Conservation (phyloP, 2,329 filamentous ascomycete species). For the Trichophyton schoenleinii region DNA sequence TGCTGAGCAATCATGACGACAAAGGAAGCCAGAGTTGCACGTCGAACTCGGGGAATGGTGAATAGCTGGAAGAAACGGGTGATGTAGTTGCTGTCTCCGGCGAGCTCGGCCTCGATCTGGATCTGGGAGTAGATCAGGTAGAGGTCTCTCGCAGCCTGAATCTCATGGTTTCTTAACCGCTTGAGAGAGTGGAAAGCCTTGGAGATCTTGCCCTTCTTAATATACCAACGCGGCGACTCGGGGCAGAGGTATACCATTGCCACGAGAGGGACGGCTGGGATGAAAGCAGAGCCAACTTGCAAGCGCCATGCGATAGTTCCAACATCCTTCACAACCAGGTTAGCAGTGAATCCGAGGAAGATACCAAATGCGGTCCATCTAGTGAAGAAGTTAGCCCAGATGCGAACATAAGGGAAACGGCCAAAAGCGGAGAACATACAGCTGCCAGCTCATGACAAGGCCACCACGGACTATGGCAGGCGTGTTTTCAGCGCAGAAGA, state of each 20-base stretch:
- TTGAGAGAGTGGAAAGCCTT: conserved; percentile 50
- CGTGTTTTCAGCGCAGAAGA: conserved; percentile 45
- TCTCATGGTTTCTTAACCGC: conserved; percentile 43
- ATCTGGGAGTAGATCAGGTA: conserved; percentile 48
- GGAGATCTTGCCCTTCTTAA: conserved; percentile 52
- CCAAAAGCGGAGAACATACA: conserved; percentile 21
- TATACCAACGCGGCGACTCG: conserved; percentile 53
- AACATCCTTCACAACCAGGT: conserved; percentile 49
- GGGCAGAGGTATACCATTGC: conserved; percentile 49
- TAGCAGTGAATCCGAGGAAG: conserved; percentile 54
- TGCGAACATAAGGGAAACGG: background rate
- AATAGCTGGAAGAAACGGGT: conserved; percentile 46
- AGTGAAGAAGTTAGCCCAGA: conserved; percentile 20
- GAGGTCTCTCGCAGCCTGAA: conserved; percentile 51
- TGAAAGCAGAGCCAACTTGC: conserved; percentile 52
- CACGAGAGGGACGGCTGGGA: conserved; percentile 51
- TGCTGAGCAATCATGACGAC: conserved; percentile 70
- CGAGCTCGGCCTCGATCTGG: conserved; percentile 33
- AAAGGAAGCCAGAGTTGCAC: conserved; percentile 62
- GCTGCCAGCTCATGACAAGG: conserved; percentile 44
- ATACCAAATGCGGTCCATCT: conserved; percentile 49
- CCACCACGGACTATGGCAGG: conserved; percentile 44
- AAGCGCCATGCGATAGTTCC: conserved; percentile 51
- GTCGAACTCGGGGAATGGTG: conserved; percentile 37
- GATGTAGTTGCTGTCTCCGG: conserved; percentile 43